A percentile compares a stretch with the other conserved stretches of the same genome.
Evolutionary conservation across 2,329 filamentous ascomycete species (phyloP).

Genomic region (Lachnellula hyalina): DNA sequence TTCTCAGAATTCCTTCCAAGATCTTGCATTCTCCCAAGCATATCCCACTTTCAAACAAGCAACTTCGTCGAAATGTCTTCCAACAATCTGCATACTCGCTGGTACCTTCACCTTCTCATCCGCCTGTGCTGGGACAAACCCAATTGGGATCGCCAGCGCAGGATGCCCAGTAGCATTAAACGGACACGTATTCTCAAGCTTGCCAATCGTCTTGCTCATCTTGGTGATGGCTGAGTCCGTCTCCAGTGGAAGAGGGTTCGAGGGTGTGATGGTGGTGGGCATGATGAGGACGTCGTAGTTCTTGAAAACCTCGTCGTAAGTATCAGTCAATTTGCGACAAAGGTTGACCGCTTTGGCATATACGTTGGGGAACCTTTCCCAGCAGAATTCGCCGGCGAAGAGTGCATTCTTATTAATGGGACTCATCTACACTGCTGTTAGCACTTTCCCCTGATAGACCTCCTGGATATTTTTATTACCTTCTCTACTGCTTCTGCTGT

Average conservation of each 20-base stretch:
- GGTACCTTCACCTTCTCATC: slow-evolving; percentile 38
- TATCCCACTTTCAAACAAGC: slow-evolving; percentile 39
- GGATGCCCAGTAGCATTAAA: slow-evolving; percentile 55
- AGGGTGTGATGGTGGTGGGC: slow-evolving; percentile 44
- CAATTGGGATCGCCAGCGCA: slow-evolving; percentile 47
- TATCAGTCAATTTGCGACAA: slow-evolving; percentile 39
- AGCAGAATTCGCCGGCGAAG: slow-evolving; percentile 16
- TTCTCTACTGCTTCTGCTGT: slow-evolving; percentile 16
- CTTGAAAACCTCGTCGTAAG: slow-evolving; percentile 38
- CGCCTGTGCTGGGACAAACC: slow-evolving; percentile 34
- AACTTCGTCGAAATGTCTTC: slow-evolving; percentile 46
- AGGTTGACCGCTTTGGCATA: slow-evolving; percentile 45
- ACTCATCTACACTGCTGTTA: slow-evolving; percentile 10
- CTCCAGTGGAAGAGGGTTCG: slow-evolving; percentile 36
- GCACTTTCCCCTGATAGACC: not conserved
- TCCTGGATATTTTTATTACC: not conserved
- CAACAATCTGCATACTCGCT: slow-evolving; percentile 51
- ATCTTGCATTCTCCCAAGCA: slow-evolving; percentile 38
- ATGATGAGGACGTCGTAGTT: slow-evolving; percentile 42
- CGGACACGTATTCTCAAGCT: slow-evolving; percentile 50
- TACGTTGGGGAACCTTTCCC: slow-evolving; percentile 37
- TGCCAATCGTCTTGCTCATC: slow-evolving; percentile 46
- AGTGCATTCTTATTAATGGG: slow-evolving; percentile 14
- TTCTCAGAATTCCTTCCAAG: slow-evolving; percentile 16
- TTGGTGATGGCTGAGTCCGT: slow-evolving; percentile 35